Evolutionary conservation across 1,284 basidiomycete genomes (phyloP).

Genomic region (Sanghuangporus sanghuang): DNA sequence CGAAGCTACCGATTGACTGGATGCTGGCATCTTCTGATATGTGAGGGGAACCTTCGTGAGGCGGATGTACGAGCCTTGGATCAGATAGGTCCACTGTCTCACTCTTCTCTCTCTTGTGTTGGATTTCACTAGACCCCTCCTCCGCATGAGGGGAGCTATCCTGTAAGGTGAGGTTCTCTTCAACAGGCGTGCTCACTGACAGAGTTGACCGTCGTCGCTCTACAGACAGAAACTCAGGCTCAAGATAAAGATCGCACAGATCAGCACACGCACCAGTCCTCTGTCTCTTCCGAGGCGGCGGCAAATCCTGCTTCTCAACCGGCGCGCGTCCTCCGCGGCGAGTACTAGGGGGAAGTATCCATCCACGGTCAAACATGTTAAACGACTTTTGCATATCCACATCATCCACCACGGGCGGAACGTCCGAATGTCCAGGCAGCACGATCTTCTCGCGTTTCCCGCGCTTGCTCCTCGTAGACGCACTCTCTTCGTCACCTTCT

Average conservation of each 20-base stretch:
- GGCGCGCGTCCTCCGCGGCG: slow-evolving; percentile 50
- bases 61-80: background rate
- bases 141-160: background rate
- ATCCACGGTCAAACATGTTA: slow-evolving; percentile 80
- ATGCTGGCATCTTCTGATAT: background rate
- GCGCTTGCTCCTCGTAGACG: slow-evolving; percentile 4
- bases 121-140: slow-evolving; percentile 1
- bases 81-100: slow-evolving; percentile 15
- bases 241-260: background rate
- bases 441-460: slow-evolving; percentile 22
- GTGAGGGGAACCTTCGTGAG: background rate
- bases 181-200: slow-evolving; percentile 43
- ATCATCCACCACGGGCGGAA: slow-evolving; percentile 53
- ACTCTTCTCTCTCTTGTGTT: slow-evolving; percentile 12
- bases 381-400: slow-evolving; percentile 76
- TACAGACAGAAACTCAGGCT: slow-evolving; percentile 17
- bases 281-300: slow-evolving; percentile 45
- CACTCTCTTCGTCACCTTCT: slow-evolving; percentile 17
- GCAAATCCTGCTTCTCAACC: slow-evolving; percentile 35
- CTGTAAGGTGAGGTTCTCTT: slow-evolving; percentile 42
- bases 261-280: slow-evolving; percentile 39
- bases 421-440: slow-evolving; percentile 32
- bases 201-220: slow-evolving; percentile 43
- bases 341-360: slow-evolving; percentile 79
- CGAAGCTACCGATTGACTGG: background rate